phyloP scores from a whole-genome alignment of 805 yeast species.

The Nakazawaea laoshanensis region DNA sequence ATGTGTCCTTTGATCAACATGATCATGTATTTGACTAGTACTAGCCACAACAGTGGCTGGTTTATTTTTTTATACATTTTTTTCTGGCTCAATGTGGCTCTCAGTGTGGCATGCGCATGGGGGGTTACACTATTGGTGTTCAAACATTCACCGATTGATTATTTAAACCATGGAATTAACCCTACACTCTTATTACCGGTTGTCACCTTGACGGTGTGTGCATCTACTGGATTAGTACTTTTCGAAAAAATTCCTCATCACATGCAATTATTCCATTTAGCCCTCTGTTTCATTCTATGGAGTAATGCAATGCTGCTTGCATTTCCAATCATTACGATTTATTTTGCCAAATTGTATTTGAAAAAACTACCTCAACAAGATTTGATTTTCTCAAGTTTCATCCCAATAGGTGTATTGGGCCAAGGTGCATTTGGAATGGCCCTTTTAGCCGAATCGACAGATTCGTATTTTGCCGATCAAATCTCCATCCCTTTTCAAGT shows the following conservation, averaged over 20 bases:
- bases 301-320: slow-evolving; percentile 60
- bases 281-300: slow-evolving; percentile 55
- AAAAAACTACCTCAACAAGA: slow-evolving; percentile 50
- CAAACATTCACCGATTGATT: slow-evolving; percentile 20
- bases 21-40: slow-evolving; percentile 31
- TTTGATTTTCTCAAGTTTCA: slow-evolving; percentile 55
- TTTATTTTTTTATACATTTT: slow-evolving; percentile 46
- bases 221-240: slow-evolving; percentile 61
- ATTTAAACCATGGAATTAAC: slow-evolving; percentile 24
- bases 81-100: slow-evolving; percentile 63
- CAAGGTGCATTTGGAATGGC: slow-evolving; percentile 73
- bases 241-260: slow-evolving; percentile 31
- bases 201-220: slow-evolving; percentile 72
- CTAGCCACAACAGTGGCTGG: slow-evolving; percentile 27
- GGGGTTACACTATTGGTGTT: slow-evolving; percentile 45
- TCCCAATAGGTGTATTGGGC: slow-evolving; percentile 80
- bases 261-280: slow-evolving; percentile 42
- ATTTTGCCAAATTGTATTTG: slow-evolving; percentile 50
- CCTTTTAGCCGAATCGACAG: slow-evolving; percentile 2
- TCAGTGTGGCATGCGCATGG: slow-evolving; percentile 55
- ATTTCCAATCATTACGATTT: slow-evolving; percentile 43
- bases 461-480: not conserved
- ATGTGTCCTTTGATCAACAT: slow-evolving; percentile 54
- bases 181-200: slow-evolving; percentile 63
- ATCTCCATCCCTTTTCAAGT: slow-evolving; percentile 1